Base-by-base conservation (phyloP, 2,329 filamentous ascomycete species). In the Colletotrichum cuscutae region DNA sequence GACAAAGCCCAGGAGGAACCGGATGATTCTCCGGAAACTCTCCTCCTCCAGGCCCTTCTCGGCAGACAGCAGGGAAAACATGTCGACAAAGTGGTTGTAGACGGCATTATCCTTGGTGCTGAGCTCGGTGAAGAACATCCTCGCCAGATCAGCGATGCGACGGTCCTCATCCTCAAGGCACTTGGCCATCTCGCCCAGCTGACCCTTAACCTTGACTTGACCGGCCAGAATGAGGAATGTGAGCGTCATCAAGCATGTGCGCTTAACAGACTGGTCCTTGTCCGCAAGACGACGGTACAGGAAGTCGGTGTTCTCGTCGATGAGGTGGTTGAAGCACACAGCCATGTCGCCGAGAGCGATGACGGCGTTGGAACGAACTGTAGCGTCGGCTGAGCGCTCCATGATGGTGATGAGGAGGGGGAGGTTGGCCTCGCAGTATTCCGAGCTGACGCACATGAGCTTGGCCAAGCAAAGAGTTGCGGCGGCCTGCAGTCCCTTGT, bases 71-170 rank as follows among this genome's bases (percentile, higher is more conserved):
- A 98, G 85, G 79, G 94, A 96, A 83, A 99, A 99, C 94, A 99
- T 98, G 81, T 99, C 97, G 32, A 99, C 95, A 83, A 99, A 99
- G 84, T 99, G 96, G 81, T 99, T 99, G 83, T 99, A 99, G 2
- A 99, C 95, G 2, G 97, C 97, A 80, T 99, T 99, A 81, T 99
- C 97, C 86, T 99, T 99, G 77, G 95, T 98, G 74, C 95, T 95
- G 68, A 99, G 89, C 83, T 99, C 97, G 0, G 95, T 96, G 83
- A 99, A 99, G 90, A 99, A 99, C 96, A 98, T 98, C 72, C 95
- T 89, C 15, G 95, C 94, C 79, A 99, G 89, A 80, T 99, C 97
- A 0, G 95, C 94, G 75, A 98, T 98, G 74, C 94, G 91, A 83
- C 95, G 95, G 80, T 99, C 97, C n/a, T 92, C 91, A 79, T 99